Percentiles rank a stretch among this genome's conserved stretches.
Conservation (phyloP, 805 yeast genomes). For the Diddensiella transvaalensis region DNA sequence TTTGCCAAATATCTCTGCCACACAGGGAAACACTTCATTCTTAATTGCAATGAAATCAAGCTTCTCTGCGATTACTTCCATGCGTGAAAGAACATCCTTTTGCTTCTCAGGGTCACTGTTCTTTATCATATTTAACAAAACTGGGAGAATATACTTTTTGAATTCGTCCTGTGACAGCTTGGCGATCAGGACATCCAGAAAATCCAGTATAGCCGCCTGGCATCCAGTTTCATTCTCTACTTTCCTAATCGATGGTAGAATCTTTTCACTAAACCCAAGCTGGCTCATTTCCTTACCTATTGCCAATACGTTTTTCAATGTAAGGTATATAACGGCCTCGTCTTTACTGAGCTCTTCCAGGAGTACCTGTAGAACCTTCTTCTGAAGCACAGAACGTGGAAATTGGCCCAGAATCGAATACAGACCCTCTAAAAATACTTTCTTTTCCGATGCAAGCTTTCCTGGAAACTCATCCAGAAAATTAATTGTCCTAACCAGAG, state of each 20-base stretch:
- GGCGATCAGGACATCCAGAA: conserved; percentile 44
- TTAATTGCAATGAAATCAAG: conserved; percentile 70
- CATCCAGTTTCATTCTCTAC: conserved; percentile 40
- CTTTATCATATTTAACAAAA: conserved; percentile 37
- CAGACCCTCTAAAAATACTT: conserved; percentile 65
- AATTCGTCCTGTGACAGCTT: conserved; percentile 55
- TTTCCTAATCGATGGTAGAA: conserved; percentile 46
- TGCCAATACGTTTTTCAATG: conserved; percentile 53
- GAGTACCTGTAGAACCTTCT: conserved; percentile 72
- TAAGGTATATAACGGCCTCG: conserved; percentile 41
- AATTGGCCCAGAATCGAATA: conserved; percentile 50
- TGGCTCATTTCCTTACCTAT: conserved; percentile 69
- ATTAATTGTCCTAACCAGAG: conserved; percentile 73
- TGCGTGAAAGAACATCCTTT: conserved; percentile 47
- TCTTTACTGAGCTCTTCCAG: conserved; percentile 45
- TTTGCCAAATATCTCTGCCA: conserved; percentile 70
- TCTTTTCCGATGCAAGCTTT: conserved; percentile 61
- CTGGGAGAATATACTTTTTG: conserved; percentile 43
- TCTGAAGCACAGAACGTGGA: conserved; percentile 54
- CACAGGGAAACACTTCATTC: conserved; percentile 67
- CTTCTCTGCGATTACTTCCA: conserved; percentile 41
- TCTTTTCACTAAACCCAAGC: conserved; percentile 69
- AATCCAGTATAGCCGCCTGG: conserved; percentile 45
- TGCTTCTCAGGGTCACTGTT: conserved; percentile 42
- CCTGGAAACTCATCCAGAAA: conserved; percentile 82